phyloP scores from a whole-genome alignment of 495 filamentous ascomycete genomes.

The Lasiosphaeria ovina region DNA sequence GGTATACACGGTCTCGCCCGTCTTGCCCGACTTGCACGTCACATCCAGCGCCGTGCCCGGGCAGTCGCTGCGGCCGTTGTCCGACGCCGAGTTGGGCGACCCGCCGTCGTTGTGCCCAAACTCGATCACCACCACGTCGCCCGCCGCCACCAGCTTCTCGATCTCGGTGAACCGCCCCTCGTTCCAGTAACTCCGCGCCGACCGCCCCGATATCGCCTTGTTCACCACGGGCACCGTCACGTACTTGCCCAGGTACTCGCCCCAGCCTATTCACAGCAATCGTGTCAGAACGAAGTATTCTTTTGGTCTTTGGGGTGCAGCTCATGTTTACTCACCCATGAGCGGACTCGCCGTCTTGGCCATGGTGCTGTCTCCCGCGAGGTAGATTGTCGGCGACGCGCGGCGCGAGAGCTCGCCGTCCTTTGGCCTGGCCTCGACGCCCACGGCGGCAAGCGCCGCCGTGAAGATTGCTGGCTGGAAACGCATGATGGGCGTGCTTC shows the following conservation, averaged over 20 bases:
- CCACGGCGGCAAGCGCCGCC: neutral
- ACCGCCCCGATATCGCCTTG: conserved; percentile 58
- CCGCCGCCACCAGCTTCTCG: conserved; percentile 43
- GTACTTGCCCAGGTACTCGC: conserved; percentile 52
- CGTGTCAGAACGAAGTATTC: neutral
- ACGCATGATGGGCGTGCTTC: neutral
- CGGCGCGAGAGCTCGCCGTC: neutral
- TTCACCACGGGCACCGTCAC: conserved; percentile 51
- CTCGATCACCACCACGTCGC: conserved; percentile 60
- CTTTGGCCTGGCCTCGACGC: conserved; percentile 1
- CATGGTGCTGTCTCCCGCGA: conserved; percentile 60
- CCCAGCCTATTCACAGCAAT: conserved; percentile 47
- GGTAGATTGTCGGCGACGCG: conserved; percentile 43
- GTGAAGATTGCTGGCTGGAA: neutral
- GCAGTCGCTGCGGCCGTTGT: conserved; percentile 62
- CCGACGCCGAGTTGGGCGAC: conserved; percentile 47
- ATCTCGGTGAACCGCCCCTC: conserved; percentile 60
- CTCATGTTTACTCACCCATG: conserved; percentile 13
- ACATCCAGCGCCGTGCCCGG: conserved; percentile 48
- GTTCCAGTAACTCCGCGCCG: conserved; percentile 58
- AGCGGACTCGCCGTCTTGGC: conserved; percentile 30
- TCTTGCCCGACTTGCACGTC: conserved; percentile 51
- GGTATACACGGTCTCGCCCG: conserved; percentile 53
- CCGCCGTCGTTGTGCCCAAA: conserved; percentile 69
- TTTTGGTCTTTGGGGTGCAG: neutral